Conservation (phyloP, 163 green algal species). For the Chlorella variabilis region DNA sequence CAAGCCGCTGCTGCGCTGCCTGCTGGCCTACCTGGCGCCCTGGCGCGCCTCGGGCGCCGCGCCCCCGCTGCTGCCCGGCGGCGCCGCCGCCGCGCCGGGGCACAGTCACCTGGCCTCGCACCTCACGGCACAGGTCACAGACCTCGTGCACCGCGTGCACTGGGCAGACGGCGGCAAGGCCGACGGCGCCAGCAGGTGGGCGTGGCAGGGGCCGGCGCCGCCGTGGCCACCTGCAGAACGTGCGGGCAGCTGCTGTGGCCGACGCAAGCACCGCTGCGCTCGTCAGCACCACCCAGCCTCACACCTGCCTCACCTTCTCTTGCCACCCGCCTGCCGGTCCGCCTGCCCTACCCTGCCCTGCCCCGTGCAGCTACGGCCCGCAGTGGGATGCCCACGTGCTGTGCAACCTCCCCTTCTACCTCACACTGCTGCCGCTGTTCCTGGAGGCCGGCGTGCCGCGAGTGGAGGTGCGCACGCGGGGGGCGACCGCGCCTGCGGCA, state of each 20-base stretch:
- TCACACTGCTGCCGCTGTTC: constrained; percentile 79
- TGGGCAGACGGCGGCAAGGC: constrained; percentile 20
- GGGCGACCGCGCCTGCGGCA: constrained; percentile 4
- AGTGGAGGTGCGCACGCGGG: constrained; percentile 41
- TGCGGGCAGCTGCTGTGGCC: no score
- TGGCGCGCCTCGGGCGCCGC: constrained; percentile 29
- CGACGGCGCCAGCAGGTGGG: constrained; percentile 9
- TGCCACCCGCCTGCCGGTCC: neutral
- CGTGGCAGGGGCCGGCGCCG: neutral
- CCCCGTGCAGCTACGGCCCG: constrained; percentile 48
- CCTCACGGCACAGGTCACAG: constrained; percentile 36
- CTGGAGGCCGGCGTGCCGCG: constrained; percentile 58
- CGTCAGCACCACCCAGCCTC: no score
- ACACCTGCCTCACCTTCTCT: no score
- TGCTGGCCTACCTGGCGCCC: constrained; percentile 59
- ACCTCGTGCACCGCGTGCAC: constrained; percentile 43
- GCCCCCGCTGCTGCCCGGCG: constrained; percentile 7
- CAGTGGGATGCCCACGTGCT: constrained; percentile 84
- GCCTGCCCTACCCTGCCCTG: neutral
- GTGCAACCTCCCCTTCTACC: constrained; percentile 87
- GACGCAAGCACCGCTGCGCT: no score
- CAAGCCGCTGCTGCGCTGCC: constrained; percentile 47
- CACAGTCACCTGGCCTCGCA: constrained; percentile 21
- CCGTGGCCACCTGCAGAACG: no score
- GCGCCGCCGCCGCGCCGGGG: neutral